Evolutionary conservation across 164 flowering plant genomes (phyloP).

Genomic region (Chloranthus sessilifolius): DNA sequence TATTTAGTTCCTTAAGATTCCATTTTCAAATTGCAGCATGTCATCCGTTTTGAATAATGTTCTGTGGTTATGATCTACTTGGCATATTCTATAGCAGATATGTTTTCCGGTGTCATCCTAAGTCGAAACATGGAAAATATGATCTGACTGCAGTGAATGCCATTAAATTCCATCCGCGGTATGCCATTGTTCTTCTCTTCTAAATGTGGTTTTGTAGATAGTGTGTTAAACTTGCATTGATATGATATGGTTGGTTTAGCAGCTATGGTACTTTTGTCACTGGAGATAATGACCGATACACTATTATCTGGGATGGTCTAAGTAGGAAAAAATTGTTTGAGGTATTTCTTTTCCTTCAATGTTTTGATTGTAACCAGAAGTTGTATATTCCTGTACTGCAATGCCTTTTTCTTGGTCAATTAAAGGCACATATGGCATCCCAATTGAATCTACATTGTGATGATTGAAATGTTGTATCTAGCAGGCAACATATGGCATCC

Average conservation of each 20-base stretch:
- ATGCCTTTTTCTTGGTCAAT: too few relatives aligned
- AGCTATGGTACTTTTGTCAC: conserved; percentile 52
- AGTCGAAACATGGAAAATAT: conserved; percentile 43
- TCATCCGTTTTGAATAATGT: conserved; percentile 4
- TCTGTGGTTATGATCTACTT: conserved; percentile 1
- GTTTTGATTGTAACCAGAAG: too few relatives aligned
- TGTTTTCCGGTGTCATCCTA: conserved; percentile 72
- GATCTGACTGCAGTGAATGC: conserved; percentile 73
- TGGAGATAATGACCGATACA: conserved; percentile 78
- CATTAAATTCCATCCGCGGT: conserved; percentile 74
- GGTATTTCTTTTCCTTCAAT: conserved; percentile 40
- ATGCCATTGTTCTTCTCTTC: conserved; percentile 19
- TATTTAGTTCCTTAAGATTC: too few relatives aligned
- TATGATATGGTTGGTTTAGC: conserved; percentile 18
- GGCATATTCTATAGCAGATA: conserved; percentile 39
- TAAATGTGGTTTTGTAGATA: not conserved
- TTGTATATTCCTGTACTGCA: too few relatives aligned
- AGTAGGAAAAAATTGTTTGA: conserved; percentile 58
- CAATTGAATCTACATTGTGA: too few relatives aligned
- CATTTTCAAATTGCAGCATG: not conserved
- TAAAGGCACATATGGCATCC: too few relatives aligned
- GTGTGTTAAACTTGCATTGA: conserved; percentile 2
- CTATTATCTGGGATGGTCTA: conserved; percentile 64
- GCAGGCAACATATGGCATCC: too few relatives aligned
- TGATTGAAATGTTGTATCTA: too few relatives aligned